Percentiles rank a stretch among this genome's conserved stretches.
Conservation (phyloP, 768 basidiomycete genomes). For the Chiua virens region DNA sequence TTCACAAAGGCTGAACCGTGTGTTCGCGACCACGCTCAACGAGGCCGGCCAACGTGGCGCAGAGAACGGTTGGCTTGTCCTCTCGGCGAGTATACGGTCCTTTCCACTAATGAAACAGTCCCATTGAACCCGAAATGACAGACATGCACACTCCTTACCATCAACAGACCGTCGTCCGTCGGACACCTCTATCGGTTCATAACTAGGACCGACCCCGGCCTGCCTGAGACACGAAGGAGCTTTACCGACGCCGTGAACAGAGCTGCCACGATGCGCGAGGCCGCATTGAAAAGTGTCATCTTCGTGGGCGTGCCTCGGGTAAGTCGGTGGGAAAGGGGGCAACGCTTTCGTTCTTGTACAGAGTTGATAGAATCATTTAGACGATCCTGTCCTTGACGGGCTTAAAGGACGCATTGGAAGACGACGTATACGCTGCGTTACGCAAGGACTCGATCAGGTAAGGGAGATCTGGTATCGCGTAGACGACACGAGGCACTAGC, state of each 20-base stretch:
- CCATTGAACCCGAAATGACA: constrained; percentile 39
- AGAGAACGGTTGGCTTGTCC: constrained; percentile 79
- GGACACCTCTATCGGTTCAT: constrained; percentile 82
- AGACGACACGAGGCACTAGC: constrained; percentile 23
- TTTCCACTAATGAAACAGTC: constrained; percentile 11
- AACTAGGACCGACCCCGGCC: constrained; percentile 47
- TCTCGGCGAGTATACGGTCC: constrained; percentile 53
- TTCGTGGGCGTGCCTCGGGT: constrained; percentile 88
- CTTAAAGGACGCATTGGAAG: constrained; percentile 73
- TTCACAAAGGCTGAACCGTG: constrained; percentile 45
- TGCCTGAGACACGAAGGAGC: constrained; percentile 41
- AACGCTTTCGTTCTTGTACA: not conserved
- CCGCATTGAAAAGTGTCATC: constrained; percentile 85
- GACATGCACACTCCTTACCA: constrained; percentile 83
- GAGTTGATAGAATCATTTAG: constrained; percentile 38
- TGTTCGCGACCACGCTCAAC: constrained; percentile 61
- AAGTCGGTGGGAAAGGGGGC: constrained; percentile 28
- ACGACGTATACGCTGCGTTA: constrained; percentile 74
- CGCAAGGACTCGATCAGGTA: constrained; percentile 68
- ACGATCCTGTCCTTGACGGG: constrained; percentile 82
- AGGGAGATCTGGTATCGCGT: constrained; percentile 22
- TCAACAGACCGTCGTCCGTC: constrained; percentile 76
- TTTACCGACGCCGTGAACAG: constrained; percentile 61
- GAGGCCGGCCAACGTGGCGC: constrained; percentile 66
- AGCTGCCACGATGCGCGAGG: constrained; percentile 86